Base-by-base conservation (phyloP, 2,329 filamentous ascomycete species). In the Cordyceps cateniannulata region DNA sequence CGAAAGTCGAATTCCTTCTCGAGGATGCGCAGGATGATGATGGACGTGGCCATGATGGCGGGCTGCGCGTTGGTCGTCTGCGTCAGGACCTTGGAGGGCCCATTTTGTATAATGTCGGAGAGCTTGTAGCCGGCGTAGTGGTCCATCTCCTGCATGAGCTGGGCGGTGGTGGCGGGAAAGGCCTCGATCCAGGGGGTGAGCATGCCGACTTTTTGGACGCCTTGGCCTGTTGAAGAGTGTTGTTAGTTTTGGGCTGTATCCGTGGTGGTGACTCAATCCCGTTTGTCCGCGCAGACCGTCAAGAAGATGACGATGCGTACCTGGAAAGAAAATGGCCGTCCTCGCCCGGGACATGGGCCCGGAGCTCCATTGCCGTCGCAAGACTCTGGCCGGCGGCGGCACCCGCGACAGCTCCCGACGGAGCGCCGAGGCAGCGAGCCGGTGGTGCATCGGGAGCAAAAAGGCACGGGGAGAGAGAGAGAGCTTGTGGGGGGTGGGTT, bases 31-130 rank as follows among this genome's bases (percentile, higher is more conserved):
- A 97, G 81, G 69, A 97, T 96, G 62, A 96, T 83, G 70, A 97
- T 87, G 29, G 91, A 96, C 4, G 91, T 95, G 16, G 92, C 91
- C 91, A 98, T 96, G 73, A 97, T 96, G 68, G 93, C 93, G 1
- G 93, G 93, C 74, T 98, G 93, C 4, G 93, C 90, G 71, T 96
- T 93, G 65, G 89, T 85, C 5, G 93, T 97, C 61, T 85, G 83
- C 45, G 90, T 96, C 60, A 98, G 84, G 56, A 81, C 76, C 60
- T 85, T 85, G 67, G 89, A 90, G 1, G 93, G 90, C 0, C 93
- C 93, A 29, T 90, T 79, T 62, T 87, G 85, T 66, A 97, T 96
- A 62, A 93, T 81, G 27, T 81, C 79, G 44, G 90, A 92, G 61
- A 98, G 82, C 64, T 87, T 86, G 69, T 87, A 86, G 66, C 88